Percentiles rank a stretch among this genome's conserved stretches.
Conservation (phyloP, 352 stramenopile genomes). For the Blastocystis sp. region DNA sequence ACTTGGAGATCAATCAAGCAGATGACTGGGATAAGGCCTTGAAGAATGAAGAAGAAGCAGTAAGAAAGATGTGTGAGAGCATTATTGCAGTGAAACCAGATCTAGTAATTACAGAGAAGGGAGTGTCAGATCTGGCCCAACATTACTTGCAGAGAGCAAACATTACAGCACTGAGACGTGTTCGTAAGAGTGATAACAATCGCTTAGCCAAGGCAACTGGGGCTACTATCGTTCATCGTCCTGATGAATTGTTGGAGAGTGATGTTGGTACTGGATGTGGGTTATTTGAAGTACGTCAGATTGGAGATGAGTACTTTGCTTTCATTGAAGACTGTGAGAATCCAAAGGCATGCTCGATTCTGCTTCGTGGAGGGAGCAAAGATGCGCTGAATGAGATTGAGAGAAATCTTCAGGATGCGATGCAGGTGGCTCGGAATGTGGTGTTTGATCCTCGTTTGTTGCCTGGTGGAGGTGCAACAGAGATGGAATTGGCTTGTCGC, state of each 20-base stretch:
- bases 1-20: slow-evolving; percentile 96
- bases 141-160: slow-evolving; percentile 98
- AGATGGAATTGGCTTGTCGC: slow-evolving; percentile 93
- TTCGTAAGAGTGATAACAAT: slow-evolving; percentile 99
- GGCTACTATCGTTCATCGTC: slow-evolving; percentile 93
- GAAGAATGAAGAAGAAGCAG: slow-evolving; percentile 98
- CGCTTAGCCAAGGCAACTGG: slow-evolving; percentile 90
- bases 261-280: slow-evolving; percentile 97
- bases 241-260: slow-evolving; percentile 95
- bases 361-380: slow-evolving; percentile 95
- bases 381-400: slow-evolving; percentile 99
- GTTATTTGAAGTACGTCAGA: slow-evolving; percentile 93
- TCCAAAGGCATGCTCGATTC: slow-evolving; percentile 94
- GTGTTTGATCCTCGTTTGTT: slow-evolving; percentile 95
- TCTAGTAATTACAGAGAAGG: slow-evolving; percentile 99
- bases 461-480: slow-evolving; percentile 89
- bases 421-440: slow-evolving; percentile 98
- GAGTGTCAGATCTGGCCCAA: slow-evolving; percentile 96
- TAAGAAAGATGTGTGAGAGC: slow-evolving; percentile 93
- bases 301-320: slow-evolving; percentile 93
- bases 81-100: slow-evolving; percentile 97
- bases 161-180: slow-evolving; percentile 94
- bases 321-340: slow-evolving; percentile 98
- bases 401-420: slow-evolving; percentile 96
- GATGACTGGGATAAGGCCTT: slow-evolving; percentile 97